phyloP scores from a whole-genome alignment of 2,329 filamentous ascomycete species.

The Helicocarpus griseus region DNA sequence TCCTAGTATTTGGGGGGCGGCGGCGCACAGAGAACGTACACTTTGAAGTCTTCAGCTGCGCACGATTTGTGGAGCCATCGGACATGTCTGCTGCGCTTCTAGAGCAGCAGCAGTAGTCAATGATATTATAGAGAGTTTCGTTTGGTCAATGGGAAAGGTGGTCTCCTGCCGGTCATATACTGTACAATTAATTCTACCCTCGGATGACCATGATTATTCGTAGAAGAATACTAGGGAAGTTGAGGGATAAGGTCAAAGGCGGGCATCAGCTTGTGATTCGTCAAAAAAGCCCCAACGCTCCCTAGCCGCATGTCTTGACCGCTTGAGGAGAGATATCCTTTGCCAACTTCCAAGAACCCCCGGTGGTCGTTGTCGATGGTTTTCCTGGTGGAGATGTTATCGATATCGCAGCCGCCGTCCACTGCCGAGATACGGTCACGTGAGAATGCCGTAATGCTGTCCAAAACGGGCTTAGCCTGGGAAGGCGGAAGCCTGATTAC shows the following conservation, averaged over 20 bases:
- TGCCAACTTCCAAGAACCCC: background rate
- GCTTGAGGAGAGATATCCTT: background rate
- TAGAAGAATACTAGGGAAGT: background rate
- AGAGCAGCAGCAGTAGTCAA: background rate
- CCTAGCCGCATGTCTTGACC: background rate
- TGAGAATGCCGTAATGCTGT: too few species aligned
- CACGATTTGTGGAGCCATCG: constrained; percentile 7
- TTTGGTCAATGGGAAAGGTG: background rate
- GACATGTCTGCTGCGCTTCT: constrained; percentile 7
- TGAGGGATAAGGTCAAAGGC: background rate
- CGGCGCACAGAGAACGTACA: constrained; percentile 4
- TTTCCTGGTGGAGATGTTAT: background rate
- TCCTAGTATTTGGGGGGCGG: background rate
- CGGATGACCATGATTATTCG: background rate
- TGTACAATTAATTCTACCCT: background rate
- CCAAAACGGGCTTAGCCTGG: too few species aligned
- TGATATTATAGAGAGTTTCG: background rate
- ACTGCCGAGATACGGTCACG: background rate
- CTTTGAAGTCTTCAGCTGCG: constrained; percentile 6
- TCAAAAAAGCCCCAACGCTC: background rate
- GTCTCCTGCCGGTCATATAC: background rate
- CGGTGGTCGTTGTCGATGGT: background rate
- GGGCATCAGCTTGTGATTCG: background rate
- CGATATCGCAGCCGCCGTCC: background rate
- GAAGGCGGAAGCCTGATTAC: too few species aligned